Evolutionary conservation across 345 rosid species (phyloP).

Genomic region (Microcos paniculata): DNA sequence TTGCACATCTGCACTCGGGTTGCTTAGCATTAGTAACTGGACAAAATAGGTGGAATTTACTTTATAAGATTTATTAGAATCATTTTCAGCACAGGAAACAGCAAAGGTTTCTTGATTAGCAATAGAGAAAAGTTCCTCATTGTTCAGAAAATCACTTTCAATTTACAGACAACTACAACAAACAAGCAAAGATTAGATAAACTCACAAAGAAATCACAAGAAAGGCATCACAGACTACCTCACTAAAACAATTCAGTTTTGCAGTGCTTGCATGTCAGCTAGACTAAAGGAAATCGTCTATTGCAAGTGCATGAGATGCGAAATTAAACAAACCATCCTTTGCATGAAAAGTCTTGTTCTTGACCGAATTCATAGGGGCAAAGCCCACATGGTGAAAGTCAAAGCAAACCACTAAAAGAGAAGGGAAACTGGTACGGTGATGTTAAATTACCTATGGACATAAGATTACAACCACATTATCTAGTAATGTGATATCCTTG

Average conservation of each 20-base stretch:
- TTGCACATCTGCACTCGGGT: constrained; percentile 92
- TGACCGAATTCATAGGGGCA: not conserved
- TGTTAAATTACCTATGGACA: no score
- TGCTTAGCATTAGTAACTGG: constrained; percentile 51
- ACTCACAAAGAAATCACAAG: not conserved
- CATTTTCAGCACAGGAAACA: not conserved
- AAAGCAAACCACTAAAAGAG: not conserved
- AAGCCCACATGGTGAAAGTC: not conserved
- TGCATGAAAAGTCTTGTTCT: not conserved
- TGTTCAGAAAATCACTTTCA: not conserved
- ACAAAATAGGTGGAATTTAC: constrained; percentile 8
- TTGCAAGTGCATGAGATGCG: not conserved
- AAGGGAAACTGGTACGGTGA: not conserved
- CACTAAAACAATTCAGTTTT: not conserved
- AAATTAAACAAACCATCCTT: not conserved
- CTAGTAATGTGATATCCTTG: no score
- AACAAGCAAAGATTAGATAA: not conserved
- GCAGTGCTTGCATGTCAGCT: not conserved
- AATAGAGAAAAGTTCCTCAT: not conserved
- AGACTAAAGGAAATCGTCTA: not conserved
- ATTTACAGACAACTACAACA: not conserved
- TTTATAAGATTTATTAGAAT: not conserved
- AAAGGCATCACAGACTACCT: not conserved
- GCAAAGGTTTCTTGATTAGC: not conserved
- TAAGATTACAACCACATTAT: no score